A percentile compares a stretch with the other conserved stretches of the same genome.
These are phyloP conservation scores for Globisporangium barbulae DNA, from an alignment of 352 stramenopile genomes.

Conservation along the genomic window DNA sequence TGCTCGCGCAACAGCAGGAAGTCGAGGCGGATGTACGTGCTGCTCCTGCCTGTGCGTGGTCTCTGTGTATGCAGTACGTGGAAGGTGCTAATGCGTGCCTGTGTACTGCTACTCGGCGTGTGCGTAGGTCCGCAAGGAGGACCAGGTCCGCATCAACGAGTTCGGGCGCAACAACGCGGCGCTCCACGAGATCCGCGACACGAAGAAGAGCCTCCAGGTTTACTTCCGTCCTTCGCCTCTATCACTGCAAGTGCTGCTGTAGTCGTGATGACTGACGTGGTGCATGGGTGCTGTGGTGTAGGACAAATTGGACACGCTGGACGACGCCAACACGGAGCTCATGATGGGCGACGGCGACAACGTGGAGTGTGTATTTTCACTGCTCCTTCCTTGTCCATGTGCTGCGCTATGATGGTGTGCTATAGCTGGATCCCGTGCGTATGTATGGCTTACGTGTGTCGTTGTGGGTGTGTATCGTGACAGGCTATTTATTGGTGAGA, in stretches of 20 bases:
- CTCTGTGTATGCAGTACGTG: background rate
- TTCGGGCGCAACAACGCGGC: slow-evolving; percentile 96
- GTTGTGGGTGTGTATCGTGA: background rate
- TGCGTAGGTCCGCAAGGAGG: slow-evolving; percentile 91
- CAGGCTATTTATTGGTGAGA: slow-evolving; percentile 93
- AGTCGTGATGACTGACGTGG: background rate
- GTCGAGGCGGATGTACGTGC: slow-evolving; percentile 73
- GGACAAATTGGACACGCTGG: slow-evolving; percentile 94
- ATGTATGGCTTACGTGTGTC: background rate
- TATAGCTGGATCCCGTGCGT: background rate
- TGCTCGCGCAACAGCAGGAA: slow-evolving; percentile 81
- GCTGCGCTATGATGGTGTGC: background rate
- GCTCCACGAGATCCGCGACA: slow-evolving; percentile 90
- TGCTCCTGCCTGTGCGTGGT: background rate
- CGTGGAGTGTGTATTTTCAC: slow-evolving; percentile 46
- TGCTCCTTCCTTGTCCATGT: background rate
- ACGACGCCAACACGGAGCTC: slow-evolving; percentile 97
- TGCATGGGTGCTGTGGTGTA: slow-evolving; percentile 20
- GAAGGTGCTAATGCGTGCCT: background rate
- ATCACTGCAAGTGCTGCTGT: background rate
- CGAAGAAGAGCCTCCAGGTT: slow-evolving; percentile 91
- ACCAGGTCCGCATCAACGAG: slow-evolving; percentile 98
- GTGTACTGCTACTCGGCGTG: background rate
- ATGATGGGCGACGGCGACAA: slow-evolving; percentile 94
- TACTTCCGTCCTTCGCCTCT: background rate